Evolutionary conservation across 352 stramenopile genomes (phyloP), one percentile per base, ranked within the genome.

Genomic region (Phytophthora pini): DNA sequence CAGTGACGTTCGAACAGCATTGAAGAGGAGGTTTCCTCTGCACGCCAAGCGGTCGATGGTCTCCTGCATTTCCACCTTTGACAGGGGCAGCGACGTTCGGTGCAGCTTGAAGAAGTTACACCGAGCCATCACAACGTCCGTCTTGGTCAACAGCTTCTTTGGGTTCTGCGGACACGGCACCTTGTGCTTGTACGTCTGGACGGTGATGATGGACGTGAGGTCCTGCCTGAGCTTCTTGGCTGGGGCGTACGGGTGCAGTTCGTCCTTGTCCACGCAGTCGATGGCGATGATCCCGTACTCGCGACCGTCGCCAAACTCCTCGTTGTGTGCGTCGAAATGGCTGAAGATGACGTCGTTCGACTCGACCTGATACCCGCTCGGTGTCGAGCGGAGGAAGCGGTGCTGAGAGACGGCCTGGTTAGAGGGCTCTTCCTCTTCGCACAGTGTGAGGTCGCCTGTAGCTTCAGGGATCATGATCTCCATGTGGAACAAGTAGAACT

Each of bases 401-500:
- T 68, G 64, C 27, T 74, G 69, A 0, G 69, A 68, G 13, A 70
- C 66, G 5, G 36, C 58, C 9, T 61, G 46, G 38, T 70, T 61
- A 1, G 34, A 17, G 0, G 56, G 13, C 11, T 67, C 63, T 32
- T 70, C 64, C 20, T 66, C 68, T 17, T 76, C 68, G 13, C 64
- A 70, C 1, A 77, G 54, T 15, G 59, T 76, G 15, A 77, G 61
- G 34, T 81, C 53, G 0, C 65, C 77, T 8, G 70, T 71, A 8
- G 65, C 59, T 40, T 81, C 65, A 5, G 74, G 71, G 52, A 81
- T 77, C 50, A 70, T 81, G 40, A 81, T 73, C 22, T 86, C 72
- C 43, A 72, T 72, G 65, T 79, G 60, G 11, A 68, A 59, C 5
- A 76, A 43, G 44, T 67, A 68, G 53, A 77, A 77, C 9, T 68